Percentiles rank a stretch among this genome's conserved stretches.
phyloP scores from a whole-genome alignment of 108 stramenopile species.

The Nannochloropsis salina region DNA sequence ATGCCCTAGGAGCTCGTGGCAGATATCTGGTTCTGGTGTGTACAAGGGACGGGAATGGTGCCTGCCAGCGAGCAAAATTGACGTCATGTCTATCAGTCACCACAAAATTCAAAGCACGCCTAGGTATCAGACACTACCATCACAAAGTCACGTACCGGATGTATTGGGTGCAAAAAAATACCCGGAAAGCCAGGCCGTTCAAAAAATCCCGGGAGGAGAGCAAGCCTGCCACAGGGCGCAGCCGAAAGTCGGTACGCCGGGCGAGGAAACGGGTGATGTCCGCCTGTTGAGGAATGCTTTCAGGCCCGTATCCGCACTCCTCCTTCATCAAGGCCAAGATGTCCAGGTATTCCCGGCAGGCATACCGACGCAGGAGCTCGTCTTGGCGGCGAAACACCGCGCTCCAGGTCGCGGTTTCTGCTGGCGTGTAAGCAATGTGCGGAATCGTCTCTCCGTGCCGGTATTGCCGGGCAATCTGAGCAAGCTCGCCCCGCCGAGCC shows the following conservation, averaged over 20 bases:
- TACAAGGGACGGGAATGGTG: conserved; percentile 72
- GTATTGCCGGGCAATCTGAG: conserved; percentile 63
- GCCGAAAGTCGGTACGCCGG: conserved; percentile 67
- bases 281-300: conserved; percentile 75
- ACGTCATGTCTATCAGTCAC: background rate
- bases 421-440: conserved; percentile 70
- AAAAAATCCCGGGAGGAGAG: conserved; percentile 90
- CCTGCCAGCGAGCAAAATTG: background rate
- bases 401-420: conserved; percentile 85
- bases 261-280: conserved; percentile 75
- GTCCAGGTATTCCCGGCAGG: conserved; percentile 78
- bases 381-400: conserved; percentile 79
- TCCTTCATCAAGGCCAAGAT: conserved; percentile 55
- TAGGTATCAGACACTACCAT: background rate
- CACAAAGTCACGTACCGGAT: conserved; percentile 58
- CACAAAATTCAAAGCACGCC: too few species aligned
- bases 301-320: conserved; percentile 72
- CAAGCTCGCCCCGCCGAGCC: conserved; percentile 64
- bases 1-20: conserved; percentile 88
- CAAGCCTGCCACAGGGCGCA: conserved; percentile 89
- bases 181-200: conserved; percentile 87
- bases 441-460: conserved; percentile 68
- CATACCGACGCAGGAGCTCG: conserved; percentile 70
- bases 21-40: conserved; percentile 95
- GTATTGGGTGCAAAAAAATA: conserved; percentile 92